Base-by-base conservation (phyloP, 306 rosid genomes). In the Quercus rubra region DNA sequence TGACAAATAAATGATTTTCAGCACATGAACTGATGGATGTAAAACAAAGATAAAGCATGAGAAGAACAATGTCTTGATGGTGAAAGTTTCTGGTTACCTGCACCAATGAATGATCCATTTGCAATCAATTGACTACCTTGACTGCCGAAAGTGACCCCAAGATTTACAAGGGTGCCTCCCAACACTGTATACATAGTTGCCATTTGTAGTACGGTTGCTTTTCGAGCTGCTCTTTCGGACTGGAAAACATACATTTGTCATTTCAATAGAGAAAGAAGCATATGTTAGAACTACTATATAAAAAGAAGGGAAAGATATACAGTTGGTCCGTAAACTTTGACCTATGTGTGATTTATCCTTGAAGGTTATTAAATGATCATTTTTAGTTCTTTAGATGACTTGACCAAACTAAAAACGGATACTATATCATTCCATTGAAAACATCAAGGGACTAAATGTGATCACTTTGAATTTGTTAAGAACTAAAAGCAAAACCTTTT, bases 191-290 rank as follows among this genome's bases (percentile, higher is more conserved):
- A 95, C 57, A 89, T 56, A 1, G 97, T 91, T 38, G 94, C 96
- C 99, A 93, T 93, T 78, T 95, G 98, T 71, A 93, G 83, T 66
- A 91, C 79, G 0, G 89, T 86, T 77, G 98, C 99, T 85, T 91
- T 95, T 69, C 86, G 78, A 76, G 98, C 97, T 19, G 98, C 98
- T 91, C 99, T 90, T 83, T 93, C 98, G 4, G 96, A 93, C 98
- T 95, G 84, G 21, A 61, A 87, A 77, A 55, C 27, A 46, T 69
- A 68, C 78, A 68, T 27, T 69, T 10, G 10, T 28, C 38, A 55
- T 82, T 75, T 76, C 12, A 76, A 18, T 56, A 59, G n/a, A 41
- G 46, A 41, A 8, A 41, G 11, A 19, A 23, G 30, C 52, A 7
- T 18, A 21, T 31, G 66, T 35, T 11, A 38, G 66, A 21, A 58